Conservation (phyloP, 495 filamentous ascomycete species). For the Wilcoxina mikolae region DNA sequence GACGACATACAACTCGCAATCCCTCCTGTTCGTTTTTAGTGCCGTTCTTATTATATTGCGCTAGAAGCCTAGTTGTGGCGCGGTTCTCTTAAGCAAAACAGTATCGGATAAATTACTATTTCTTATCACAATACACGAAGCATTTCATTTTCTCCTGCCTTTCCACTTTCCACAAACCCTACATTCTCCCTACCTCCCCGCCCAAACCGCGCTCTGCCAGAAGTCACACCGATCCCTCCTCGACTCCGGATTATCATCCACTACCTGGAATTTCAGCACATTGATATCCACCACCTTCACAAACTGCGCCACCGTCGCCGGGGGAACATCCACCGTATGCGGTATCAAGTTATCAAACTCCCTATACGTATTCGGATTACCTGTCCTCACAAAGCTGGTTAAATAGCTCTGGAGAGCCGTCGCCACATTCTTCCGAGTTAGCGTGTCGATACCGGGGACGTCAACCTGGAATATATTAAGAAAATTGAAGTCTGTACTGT, state of each 20-base stretch:
- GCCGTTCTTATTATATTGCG: no score
- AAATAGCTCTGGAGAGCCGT: constrained; percentile 25
- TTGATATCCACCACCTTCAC: constrained; percentile 15
- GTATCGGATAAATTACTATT: no score
- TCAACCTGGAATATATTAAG: constrained; percentile 20
- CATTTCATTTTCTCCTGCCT: no score
- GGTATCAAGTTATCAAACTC: constrained; percentile 9
- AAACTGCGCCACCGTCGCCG: constrained; percentile 1
- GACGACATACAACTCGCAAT: no score
- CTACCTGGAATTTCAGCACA: constrained; percentile 2
- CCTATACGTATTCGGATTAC: constrained; percentile 21
- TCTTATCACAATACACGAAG: no score
- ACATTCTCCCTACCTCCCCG: constrained; percentile 13
- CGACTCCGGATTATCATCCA: constrained; percentile 11
- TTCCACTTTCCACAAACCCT: no score
- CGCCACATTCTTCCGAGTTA: constrained; percentile 21
- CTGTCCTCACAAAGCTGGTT: constrained; percentile 18
- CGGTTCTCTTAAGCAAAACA: no score
- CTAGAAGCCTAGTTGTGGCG: no score
- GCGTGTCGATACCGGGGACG: constrained; percentile 11
- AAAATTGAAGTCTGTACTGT: constrained; percentile 20
- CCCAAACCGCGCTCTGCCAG: constrained; percentile 20
- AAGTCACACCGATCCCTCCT: constrained; percentile 14
- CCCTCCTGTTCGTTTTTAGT: no score
- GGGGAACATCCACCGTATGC: constrained; percentile 9